Conservation (phyloP, 169 alveolate species). For the Neospora caninum region DNA sequence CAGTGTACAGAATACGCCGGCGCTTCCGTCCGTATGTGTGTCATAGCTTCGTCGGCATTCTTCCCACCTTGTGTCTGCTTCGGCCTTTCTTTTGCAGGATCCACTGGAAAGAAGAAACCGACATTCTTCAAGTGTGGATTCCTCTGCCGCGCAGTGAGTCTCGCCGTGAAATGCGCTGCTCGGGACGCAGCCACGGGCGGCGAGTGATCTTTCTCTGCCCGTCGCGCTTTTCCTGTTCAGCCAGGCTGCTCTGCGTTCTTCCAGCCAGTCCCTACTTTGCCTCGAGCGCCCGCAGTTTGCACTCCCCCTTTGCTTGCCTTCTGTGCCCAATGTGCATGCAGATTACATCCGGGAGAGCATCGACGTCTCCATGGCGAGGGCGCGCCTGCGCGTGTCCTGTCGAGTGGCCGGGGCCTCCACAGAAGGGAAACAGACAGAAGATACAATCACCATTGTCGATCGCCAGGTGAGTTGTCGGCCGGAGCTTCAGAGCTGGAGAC, state of each 20-base stretch:
- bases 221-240: neutral
- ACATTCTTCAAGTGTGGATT: conserved; percentile 25
- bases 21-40: too few species aligned
- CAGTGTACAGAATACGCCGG: too few species aligned
- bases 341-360: conserved; percentile 36
- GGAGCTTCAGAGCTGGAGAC: too few species aligned
- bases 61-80: too few species aligned
- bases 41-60: too few species aligned
- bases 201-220: neutral
- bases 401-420: neutral
- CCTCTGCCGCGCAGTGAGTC: conserved; percentile 30
- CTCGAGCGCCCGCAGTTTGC: too few species aligned
- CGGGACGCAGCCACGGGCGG: neutral
- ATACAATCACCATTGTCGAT: neutral
- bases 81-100: neutral
- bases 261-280: neutral
- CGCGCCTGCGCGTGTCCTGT: conserved; percentile 34
- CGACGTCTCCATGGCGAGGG: neutral
- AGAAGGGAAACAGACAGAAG: neutral
- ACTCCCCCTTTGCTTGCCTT: too few species aligned
- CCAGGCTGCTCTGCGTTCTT: neutral
- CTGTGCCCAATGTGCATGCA: neutral
- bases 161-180: neutral
- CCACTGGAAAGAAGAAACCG: conserved; percentile 23
- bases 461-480: neutral